Conservation (phyloP, 2,329 filamentous ascomycete genomes). For the Mycosphaerella sp. region DNA sequence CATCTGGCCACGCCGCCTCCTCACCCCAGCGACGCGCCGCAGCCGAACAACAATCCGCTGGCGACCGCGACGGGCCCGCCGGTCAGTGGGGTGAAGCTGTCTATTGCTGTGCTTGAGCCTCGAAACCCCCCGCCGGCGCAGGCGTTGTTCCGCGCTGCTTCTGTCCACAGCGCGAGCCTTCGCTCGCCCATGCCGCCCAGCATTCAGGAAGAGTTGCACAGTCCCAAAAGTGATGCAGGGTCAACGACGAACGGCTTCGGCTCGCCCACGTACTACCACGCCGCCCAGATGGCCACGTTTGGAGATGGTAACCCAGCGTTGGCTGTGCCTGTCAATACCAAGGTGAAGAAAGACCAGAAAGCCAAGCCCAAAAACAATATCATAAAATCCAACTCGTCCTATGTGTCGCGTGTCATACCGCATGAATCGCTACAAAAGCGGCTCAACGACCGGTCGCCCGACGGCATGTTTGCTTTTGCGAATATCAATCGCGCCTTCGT, state of each 20-base stretch:
- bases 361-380: slow-evolving; percentile 98
- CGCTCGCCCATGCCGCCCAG: slow-evolving; percentile 36
- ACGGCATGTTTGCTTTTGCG: slow-evolving; percentile 83
- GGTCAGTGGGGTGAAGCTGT: slow-evolving; percentile 75
- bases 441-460: slow-evolving; percentile 66
- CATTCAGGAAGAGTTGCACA: slow-evolving; percentile 44
- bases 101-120: slow-evolving; percentile 64
- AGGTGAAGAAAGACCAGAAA: slow-evolving; percentile 59
- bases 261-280: slow-evolving; percentile 26
- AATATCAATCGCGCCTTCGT: slow-evolving; percentile 95
- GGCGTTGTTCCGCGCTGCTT: slow-evolving; percentile 38
- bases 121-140: slow-evolving; percentile 39
- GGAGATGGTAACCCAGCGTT: slow-evolving; percentile 79
- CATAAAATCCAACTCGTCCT: slow-evolving; percentile 96
- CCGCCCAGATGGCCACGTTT: slow-evolving; percentile 55
- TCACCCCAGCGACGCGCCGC: slow-evolving; percentile 85
- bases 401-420: slow-evolving; percentile 92
- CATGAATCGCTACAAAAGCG: slow-evolving; percentile 76
- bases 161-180: slow-evolving; percentile 37
- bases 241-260: slow-evolving; percentile 36
- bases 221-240: slow-evolving; percentile 41
- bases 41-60: slow-evolving; percentile 83
- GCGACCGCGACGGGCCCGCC: slow-evolving; percentile 79
- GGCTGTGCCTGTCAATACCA: slow-evolving; percentile 53
- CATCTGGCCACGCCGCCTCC: slow-evolving; percentile 90